Base-by-base conservation (phyloP, 2,329 filamentous ascomycete species). In the Aureobasidium sp. region DNA sequence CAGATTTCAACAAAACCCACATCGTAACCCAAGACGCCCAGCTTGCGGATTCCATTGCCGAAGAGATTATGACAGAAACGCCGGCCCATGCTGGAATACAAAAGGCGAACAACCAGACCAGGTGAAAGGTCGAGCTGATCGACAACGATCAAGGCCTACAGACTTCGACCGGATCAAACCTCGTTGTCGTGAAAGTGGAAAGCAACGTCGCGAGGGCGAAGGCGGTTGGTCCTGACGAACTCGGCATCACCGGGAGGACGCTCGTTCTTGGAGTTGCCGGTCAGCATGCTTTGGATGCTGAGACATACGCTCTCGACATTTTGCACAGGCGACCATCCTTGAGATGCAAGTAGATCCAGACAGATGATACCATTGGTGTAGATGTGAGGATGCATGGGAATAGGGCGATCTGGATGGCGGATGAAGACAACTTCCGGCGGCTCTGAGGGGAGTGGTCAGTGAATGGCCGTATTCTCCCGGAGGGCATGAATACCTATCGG, bases 361-460 rank as follows among this genome's bases (percentile, higher is more conserved):
- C 94, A 99, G 72, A 99, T 99, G 74, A 97, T 96, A 69, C 94
- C 94, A 75, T 99, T 99, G 69, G 89, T 94, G 79, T 99, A 99
- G 75, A 99, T 90, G 78, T 99, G 94, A 3, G 94, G 94, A 71
- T 99, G 94, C 74, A 96, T 92, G 0, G 94, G 94, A 69, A 99
- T 92, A 2, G 81, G 78, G 45, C 83, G 81, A 44, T 75, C 74
- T 0, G 76, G 73, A 42, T 70, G 70, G 37, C 84, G 74, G 61
- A 90, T 81, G 72, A 99, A 99, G 62, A 89, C 89, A 67, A 97
- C 94, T 80, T 99, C 94, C 27, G 94, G 94, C 0, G 94, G 89
- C 79, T 97, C 93, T 96, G 69, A 49, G n/a, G 12, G 14, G 6
- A 51, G 5, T 44, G 45, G 29, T 57, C 6, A 45, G 42, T 14